Conservation (phyloP, 2,329 filamentous ascomycete species). For the Pyricularia sp. region DNA sequence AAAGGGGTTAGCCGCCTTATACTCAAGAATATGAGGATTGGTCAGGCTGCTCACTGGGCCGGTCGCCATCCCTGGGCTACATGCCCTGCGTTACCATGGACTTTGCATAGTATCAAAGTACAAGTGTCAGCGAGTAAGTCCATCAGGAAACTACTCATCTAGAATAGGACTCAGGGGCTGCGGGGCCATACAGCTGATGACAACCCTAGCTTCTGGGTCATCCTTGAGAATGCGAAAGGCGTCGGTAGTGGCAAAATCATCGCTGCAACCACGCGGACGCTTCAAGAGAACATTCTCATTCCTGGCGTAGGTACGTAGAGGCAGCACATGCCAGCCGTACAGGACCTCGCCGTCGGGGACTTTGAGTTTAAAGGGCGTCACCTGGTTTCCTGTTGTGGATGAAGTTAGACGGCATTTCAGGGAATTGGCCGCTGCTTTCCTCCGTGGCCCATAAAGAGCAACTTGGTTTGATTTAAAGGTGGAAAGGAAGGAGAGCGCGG, state of each 20-base stretch:
- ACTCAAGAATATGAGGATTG: not conserved
- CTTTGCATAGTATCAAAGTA: constrained; percentile 22
- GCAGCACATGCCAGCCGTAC: constrained; percentile 87
- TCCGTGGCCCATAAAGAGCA: not conserved
- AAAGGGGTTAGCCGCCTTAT: not conserved
- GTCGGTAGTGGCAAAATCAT: constrained; percentile 45
- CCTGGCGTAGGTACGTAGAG: constrained; percentile 64
- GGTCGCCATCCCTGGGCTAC: constrained; percentile 71
- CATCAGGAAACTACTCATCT: constrained; percentile 16
- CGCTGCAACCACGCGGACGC: constrained; percentile 37
- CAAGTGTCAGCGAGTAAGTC: constrained; percentile 10
- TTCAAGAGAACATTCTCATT: constrained; percentile 55
- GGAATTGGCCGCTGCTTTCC: not conserved
- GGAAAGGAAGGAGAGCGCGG: not conserved
- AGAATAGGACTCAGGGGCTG: constrained; percentile 9
- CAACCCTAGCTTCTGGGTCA: constrained; percentile 53
- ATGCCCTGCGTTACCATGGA: constrained; percentile 78
- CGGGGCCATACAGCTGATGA: constrained; percentile 49
- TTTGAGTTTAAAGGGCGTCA: constrained; percentile 71
- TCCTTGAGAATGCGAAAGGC: constrained; percentile 53
- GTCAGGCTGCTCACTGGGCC: not conserved
- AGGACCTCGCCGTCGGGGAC: constrained; percentile 70
- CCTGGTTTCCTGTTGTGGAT: constrained; percentile 61
- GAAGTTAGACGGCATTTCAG: not conserved
- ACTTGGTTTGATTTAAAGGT: not conserved